phyloP scores from a whole-genome alignment of 2,329 filamentous ascomycete species.

The Fusarium odoratissimum region DNA sequence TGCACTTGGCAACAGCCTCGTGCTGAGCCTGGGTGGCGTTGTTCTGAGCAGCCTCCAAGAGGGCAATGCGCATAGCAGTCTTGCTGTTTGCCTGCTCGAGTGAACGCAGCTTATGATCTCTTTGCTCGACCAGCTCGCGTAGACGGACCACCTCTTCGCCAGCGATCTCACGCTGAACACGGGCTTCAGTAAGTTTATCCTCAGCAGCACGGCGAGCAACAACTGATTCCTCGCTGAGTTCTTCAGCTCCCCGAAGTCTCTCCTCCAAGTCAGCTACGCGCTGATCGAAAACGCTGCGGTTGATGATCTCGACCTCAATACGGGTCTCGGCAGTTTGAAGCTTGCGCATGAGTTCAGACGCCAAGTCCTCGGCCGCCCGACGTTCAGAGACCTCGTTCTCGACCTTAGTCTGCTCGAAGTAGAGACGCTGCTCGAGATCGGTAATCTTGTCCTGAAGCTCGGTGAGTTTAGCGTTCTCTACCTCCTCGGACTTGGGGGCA shows the following conservation, averaged over 20 bases:
- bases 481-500: slow-evolving; percentile 62
- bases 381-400: slow-evolving; percentile 63
- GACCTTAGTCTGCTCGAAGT: slow-evolving; percentile 59
- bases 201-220: slow-evolving; percentile 73
- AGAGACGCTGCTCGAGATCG: slow-evolving; percentile 69
- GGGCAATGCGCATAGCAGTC: slow-evolving; percentile 69
- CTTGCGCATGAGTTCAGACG: slow-evolving; percentile 64
- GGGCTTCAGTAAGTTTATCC: slow-evolving; percentile 78
- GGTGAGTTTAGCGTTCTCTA: slow-evolving; percentile 64
- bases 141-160: slow-evolving; percentile 80
- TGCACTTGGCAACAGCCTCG: slow-evolving; percentile 67
- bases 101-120: slow-evolving; percentile 72
- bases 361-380: slow-evolving; percentile 64
- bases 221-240: slow-evolving; percentile 72
- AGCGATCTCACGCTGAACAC: slow-evolving; percentile 74
- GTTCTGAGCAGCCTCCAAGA: slow-evolving; percentile 75
- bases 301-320: slow-evolving; percentile 70
- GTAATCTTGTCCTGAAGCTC: slow-evolving; percentile 70
- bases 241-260: slow-evolving; percentile 72
- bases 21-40: slow-evolving; percentile 65
- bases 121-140: slow-evolving; percentile 74
- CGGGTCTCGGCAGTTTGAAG: slow-evolving; percentile 68
- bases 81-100: slow-evolving; percentile 68
- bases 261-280: slow-evolving; percentile 77
- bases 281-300: slow-evolving; percentile 67